Evolutionary conservation across 805 yeast species (phyloP).

Genomic region (Pichia heedii): DNA sequence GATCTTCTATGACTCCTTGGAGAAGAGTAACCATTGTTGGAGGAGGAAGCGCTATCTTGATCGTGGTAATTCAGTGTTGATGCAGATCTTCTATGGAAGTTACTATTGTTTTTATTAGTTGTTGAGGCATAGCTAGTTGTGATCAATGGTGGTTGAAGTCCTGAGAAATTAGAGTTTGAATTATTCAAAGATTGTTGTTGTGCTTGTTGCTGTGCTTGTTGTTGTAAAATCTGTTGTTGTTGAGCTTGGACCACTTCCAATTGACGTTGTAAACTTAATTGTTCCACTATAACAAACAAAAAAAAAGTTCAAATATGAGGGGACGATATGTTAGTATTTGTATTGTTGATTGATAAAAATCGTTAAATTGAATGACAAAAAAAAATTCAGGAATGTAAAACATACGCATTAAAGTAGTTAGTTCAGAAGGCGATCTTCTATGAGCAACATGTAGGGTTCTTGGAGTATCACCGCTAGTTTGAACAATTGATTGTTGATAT

Average conservation of each 20-base stretch:
- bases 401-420: constrained; percentile 80
- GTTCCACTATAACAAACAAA: constrained; percentile 47
- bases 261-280: constrained; percentile 81
- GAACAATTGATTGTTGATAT: constrained; percentile 19
- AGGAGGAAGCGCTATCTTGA: constrained; percentile 6
- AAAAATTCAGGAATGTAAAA: constrained; percentile 5
- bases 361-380: too few relatives aligned
- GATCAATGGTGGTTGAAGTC: constrained; percentile 19
- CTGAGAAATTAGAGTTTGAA: constrained; percentile 3
- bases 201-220: constrained; percentile 37
- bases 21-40: constrained; percentile 9
- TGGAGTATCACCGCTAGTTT: constrained; percentile 32
- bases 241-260: constrained; percentile 86
- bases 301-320: background rate
- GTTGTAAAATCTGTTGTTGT: constrained; percentile 80
- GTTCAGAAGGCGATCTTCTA: constrained; percentile 89
- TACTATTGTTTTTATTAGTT: constrained; percentile 10
- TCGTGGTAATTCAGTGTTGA: constrained; percentile 17
- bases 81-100: constrained; percentile 25
- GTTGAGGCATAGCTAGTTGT: background rate
- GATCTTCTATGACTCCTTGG: constrained; percentile 38
- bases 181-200: background rate
- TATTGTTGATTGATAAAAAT: background rate
- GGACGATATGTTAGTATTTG: constrained; percentile 3
- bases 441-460: constrained; percentile 88